A percentile compares a stretch with the other conserved stretches of the same genome.
Evolutionary conservation across 2,329 filamentous ascomycete species (phyloP).

Genomic region (Beauveria sp.): DNA sequence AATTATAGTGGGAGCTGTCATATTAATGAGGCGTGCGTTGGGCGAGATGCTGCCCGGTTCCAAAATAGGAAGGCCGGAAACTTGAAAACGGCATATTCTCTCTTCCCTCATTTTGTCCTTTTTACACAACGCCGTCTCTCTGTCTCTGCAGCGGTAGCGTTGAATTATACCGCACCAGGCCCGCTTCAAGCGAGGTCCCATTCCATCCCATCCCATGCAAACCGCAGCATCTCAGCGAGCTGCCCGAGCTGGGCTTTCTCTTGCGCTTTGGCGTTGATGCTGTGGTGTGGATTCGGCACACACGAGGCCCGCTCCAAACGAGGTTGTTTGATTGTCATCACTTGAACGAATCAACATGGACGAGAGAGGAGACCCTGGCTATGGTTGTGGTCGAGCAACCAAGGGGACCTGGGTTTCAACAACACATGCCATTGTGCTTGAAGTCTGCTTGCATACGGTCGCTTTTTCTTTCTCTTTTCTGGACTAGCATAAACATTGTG

Average conservation of each 20-base stretch:
- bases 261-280: too few relatives aligned
- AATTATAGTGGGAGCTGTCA: background rate
- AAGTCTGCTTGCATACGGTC: too few relatives aligned
- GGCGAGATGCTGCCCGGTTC: background rate
- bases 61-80: slow-evolving; percentile 3
- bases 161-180: background rate
- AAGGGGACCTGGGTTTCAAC: too few relatives aligned
- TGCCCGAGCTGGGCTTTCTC: too few relatives aligned
- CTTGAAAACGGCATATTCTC: background rate
- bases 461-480: background rate
- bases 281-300: background rate
- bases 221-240: background rate
- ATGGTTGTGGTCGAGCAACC: too few relatives aligned
- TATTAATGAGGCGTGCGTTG: background rate
- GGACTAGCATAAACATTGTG: background rate
- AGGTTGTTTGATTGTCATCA: background rate
- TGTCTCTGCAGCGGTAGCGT: background rate
- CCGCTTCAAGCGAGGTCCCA: background rate
- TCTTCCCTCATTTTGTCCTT: background rate
- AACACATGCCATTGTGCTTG: too few relatives aligned
- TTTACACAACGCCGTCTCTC: too few relatives aligned
- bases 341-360: too few relatives aligned
- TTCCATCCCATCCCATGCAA: background rate
- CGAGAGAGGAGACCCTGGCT: too few relatives aligned
- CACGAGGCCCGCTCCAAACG: background rate